Conservation (phyloP, 108 stramenopile species). For the Pelagomonas calceolata region DNA sequence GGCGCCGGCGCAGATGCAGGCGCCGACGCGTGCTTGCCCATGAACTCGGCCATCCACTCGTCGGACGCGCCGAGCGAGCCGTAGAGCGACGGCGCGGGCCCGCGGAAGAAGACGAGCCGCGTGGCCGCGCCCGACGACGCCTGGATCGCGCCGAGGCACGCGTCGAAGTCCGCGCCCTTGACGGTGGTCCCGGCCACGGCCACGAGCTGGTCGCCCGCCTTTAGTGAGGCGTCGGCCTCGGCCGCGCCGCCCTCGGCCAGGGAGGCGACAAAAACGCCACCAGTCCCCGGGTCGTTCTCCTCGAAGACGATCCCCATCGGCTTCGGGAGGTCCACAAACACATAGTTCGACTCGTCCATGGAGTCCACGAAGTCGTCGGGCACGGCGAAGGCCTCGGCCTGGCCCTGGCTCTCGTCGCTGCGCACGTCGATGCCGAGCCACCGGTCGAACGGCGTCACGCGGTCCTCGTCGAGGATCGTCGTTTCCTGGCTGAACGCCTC, state of each 20-base stretch:
- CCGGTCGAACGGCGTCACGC: neutral
- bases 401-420: neutral
- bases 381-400: conserved; percentile 9
- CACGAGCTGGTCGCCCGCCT: conserved; percentile 66
- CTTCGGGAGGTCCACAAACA: conserved; percentile 51
- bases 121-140: conserved; percentile 37
- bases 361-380: conserved; percentile 61
- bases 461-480: neutral
- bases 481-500: neutral
- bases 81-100: conserved; percentile 62
- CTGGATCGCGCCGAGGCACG: conserved; percentile 62
- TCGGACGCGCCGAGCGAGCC: conserved; percentile 66
- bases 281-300: conserved; percentile 64
- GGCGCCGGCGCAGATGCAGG: too few relatives aligned
- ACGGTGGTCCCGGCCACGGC: conserved; percentile 51
- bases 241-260: conserved; percentile 58
- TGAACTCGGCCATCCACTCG: conserved; percentile 65
- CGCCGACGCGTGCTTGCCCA: conserved; percentile 11
- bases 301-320: conserved; percentile 84
- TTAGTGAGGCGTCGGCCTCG: conserved; percentile 36
- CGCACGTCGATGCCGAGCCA: conserved; percentile 1
- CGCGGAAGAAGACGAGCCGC: conserved; percentile 61
- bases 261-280: conserved; percentile 69
- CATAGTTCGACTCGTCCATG: conserved; percentile 68
- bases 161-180: conserved; percentile 58